Base-by-base conservation (phyloP, 805 yeast species). In the Myxozyma geophila region DNA sequence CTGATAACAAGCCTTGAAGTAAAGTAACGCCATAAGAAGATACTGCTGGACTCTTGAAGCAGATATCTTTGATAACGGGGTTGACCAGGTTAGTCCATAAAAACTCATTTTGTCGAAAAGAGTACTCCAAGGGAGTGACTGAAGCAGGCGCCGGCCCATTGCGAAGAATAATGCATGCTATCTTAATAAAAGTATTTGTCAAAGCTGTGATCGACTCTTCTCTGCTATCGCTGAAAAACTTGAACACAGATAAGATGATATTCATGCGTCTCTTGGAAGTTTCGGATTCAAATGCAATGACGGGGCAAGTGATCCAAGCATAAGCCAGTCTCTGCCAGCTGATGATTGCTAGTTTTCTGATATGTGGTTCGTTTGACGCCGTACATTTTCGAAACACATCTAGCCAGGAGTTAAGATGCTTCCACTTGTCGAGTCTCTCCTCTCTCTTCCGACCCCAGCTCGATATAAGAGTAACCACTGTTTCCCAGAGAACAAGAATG, bases 241-340 rank as follows among this genome's bases (percentile, higher is more conserved):
- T 59, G 39, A 64, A 64, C 17, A 60, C 46, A 2, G 63, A 43
- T 7, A 58, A 46, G 1, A 62, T 46, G 17, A 62, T 52, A 10
- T n/a, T 50, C 51, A 56, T 49, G 28, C 63, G 57, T 10, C 57
- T 15, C 12, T 52, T 52, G 7, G 53, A 39, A 1, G 35, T 33
- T 21, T 58, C 58, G 2, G 58, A 37, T 9, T 48, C 41, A 13
- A 23, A 39, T n/a, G 54, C 37, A n/a, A 54, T 19, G 23, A 50
- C 40, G n/a, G 54, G 40, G 9, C 49, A 19, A 10, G 59, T 58
- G 17, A 62, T 46, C 63, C 63, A 62, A 7, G 51, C 56, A 33
- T 56, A 64, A 1, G 59, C 63, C 12, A 64, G 50, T 7, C 47
- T 54, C 33, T 64, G 64, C 68, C 68, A 64, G 13, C 54, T 35